Base-by-base conservation (phyloP, 2,329 filamentous ascomycete species). In the Trichoderma semiorbis region DNA sequence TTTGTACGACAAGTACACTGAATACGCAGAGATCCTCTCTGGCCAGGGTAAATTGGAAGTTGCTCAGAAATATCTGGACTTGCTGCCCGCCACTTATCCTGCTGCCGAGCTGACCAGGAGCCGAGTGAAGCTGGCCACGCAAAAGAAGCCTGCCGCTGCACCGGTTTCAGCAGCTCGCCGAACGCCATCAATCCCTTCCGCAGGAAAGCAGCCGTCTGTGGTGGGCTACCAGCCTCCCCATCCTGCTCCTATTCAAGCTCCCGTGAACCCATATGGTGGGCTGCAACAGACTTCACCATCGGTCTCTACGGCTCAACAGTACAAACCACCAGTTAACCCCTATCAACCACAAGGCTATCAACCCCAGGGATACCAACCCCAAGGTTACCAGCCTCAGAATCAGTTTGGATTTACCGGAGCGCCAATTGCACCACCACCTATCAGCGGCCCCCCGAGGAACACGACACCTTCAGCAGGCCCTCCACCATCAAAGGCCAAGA, bases 11-110 rank as follows among this genome's bases (percentile, higher is more conserved):
- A 97, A 97, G 83, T 99, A 99, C 79, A 91, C 93, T 32, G 96
- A 99, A 83, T 99, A 98, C 80, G 95, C 96, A 16, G 95, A 99
- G 79, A 95, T 99, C 75, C 90, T 97, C 71, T 94, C 96, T 61
- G 90, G 93, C 7, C 93, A 98, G 78, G 96, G 97, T 14, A 93
- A 97, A 77, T 85, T 99, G 69, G 87, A 90, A 36, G 89, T 94
- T 76, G 97, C 96, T 6, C 92, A 97, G 82, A 95, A 93, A 80
- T 99, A 99, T 78, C 89, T 99, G 53, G 90, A 95, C 78, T 89
- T 99, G 68, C 87, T 99, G 60, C 96, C 96, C 18, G 84, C 87
- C 53, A 90, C 91, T 74, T 98, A 97, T 80, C 91, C 93, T 50
- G 93, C 93, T 71, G 96, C 95, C 43, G 94, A 98, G 75, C 88